phyloP scores from a whole-genome alignment of 148 eudicot genomes.

The Cornus suecica region DNA sequence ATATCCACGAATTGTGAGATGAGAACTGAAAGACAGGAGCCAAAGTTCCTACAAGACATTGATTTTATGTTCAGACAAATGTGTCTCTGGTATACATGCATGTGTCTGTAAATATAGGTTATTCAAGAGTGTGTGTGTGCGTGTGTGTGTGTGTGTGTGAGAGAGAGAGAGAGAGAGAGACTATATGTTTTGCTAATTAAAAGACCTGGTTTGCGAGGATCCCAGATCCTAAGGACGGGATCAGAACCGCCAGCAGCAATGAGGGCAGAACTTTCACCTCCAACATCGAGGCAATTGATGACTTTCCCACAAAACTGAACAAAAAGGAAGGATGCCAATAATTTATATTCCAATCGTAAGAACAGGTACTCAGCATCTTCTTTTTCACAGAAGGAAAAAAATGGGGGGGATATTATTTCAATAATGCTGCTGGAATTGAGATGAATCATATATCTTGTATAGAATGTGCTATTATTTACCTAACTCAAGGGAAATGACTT shows the following conservation, averaged over 20 bases:
- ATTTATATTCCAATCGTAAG: neutral
- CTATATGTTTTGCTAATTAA: neutral
- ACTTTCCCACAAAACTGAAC: conserved; percentile 72
- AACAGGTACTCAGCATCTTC: neutral
- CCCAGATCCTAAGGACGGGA: conserved; percentile 85
- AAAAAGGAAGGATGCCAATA: neutral
- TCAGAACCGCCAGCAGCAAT: conserved; percentile 92
- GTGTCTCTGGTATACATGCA: neutral
- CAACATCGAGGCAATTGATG: conserved; percentile 75
- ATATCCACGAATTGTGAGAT: conserved; percentile 85
- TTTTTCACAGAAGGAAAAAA: neutral
- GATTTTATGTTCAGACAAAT: neutral
- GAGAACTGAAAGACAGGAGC: conserved; percentile 86
- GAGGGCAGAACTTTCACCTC: conserved; percentile 88
- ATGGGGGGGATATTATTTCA: neutral
- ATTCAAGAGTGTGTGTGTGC: neutral
- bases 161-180: conserved; percentile 2
- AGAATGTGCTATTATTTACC: neutral
- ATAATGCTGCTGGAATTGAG: neutral
- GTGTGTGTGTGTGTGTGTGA: too few relatives aligned
- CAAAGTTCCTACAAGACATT: conserved; percentile 53
- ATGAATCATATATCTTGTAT: neutral
- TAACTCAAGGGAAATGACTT: neutral
- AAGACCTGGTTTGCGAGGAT: conserved; percentile 96
- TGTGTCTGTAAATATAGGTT: neutral